These are phyloP conservation scores for Yamadazyma buinensis DNA, from an alignment of 1,139 yeast genomes.

Conservation along the genomic window DNA sequence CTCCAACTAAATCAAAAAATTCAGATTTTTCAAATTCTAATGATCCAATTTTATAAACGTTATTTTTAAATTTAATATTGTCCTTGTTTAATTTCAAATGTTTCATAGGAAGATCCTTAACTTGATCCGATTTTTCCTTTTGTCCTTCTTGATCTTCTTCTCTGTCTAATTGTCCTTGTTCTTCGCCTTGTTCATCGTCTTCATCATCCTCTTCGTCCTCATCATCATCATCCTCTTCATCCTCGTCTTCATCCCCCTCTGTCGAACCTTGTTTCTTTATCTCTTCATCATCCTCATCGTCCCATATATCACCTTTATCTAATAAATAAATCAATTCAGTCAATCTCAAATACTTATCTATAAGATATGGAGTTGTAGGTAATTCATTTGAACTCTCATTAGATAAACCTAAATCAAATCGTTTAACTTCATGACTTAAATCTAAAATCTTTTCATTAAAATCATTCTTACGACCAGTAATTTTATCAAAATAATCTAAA, in stretches of 20 bases:
- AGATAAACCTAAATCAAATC: conserved; percentile 47
- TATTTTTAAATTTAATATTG: conserved; percentile 17
- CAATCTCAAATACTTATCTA: conserved; percentile 61
- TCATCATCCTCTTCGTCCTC: conserved; percentile 5
- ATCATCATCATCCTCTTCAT: conserved; percentile 5
- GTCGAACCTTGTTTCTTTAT: no score
- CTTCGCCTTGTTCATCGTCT: conserved; percentile 7
- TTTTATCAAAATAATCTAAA: conserved; percentile 62
- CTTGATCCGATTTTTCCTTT: conserved; percentile 6
- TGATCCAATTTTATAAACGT: conserved; percentile 51
- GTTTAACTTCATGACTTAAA: conserved; percentile 52
- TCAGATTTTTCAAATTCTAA: conserved; percentile 52
- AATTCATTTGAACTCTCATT: conserved; percentile 51
- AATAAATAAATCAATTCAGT: conserved; percentile 54
- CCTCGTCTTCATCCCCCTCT: conserved; percentile 6
- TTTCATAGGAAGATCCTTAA: no score
- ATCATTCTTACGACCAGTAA: conserved; percentile 69
- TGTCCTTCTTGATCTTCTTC: conserved; percentile 3
- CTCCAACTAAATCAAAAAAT: conserved; percentile 43
- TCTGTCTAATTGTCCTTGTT: neutral
- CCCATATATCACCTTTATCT: conserved; percentile 15
- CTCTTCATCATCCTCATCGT: conserved; percentile 2
- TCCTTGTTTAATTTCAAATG: no score
- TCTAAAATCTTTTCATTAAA: conserved; percentile 57
- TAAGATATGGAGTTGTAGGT: conserved; percentile 65